These are phyloP conservation scores for Solanum microdontum DNA, from an alignment of 257 asterid genomes.

Conservation along the genomic window DNA sequence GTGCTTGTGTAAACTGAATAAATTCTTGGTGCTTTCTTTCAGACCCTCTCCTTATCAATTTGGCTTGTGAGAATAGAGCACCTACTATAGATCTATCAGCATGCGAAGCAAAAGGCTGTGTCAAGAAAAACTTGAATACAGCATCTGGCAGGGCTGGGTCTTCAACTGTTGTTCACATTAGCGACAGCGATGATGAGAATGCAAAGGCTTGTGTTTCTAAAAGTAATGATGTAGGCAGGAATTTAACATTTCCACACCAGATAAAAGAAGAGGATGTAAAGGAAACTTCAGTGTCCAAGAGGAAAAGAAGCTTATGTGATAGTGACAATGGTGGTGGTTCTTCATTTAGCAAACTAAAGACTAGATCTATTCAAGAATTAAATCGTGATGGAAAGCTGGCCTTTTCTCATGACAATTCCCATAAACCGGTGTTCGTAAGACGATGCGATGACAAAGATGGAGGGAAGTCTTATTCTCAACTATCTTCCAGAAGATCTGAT, in stretches of 20 bases:
- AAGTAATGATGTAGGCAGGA: background rate
- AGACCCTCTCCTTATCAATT: background rate
- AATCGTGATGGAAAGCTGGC: background rate
- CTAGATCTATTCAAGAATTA: background rate
- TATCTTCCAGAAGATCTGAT: background rate
- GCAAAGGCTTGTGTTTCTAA: background rate
- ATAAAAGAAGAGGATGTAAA: background rate
- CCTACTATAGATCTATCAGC: background rate
- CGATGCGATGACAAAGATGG: background rate
- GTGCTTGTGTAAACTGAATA: background rate
- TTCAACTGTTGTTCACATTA: background rate
- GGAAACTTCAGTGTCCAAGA: background rate
- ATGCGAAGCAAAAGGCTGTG: background rate
- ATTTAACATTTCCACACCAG: background rate
- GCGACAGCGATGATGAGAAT: slow-evolving; percentile 6
- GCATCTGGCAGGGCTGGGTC: background rate
- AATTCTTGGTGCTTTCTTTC: background rate
- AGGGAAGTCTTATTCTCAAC: slow-evolving; percentile 1
- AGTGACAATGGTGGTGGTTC: background rate
- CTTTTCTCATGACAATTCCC: background rate
- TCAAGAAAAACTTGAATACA: background rate
- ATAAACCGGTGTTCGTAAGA: background rate
- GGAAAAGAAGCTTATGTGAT: slow-evolving; percentile 1
- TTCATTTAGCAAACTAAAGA: background rate
- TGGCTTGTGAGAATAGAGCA: background rate